Base-by-base conservation (phyloP, 768 basidiomycete genomes). In the Boletus reticulatus region DNA sequence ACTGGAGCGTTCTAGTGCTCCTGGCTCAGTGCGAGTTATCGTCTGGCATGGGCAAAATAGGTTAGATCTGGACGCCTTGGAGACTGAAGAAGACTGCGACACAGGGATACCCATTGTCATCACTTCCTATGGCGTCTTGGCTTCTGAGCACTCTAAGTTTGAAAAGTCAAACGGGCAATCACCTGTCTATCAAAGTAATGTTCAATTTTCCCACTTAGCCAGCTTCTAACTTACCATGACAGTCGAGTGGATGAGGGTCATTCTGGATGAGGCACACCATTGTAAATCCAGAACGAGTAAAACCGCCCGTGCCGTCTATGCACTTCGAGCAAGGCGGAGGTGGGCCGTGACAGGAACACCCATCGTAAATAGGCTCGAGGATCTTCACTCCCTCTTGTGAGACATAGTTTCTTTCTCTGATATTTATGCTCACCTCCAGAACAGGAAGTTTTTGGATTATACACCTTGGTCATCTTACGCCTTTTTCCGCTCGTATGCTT, bases 271-370 rank as follows among this genome's bases (percentile, higher is more conserved):
- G 72, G 96, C 96, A 3, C 96, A 98, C 71, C 84, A 90, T 57
- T 94, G 92, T 76, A 98, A 97, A 73, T 93, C 90, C 13, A 81
- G 95, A 22, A 80, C 81, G 7, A 94, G 92, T 63, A 89, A 90
- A 70, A 92, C 90, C 14, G 92, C 93, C 0, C 89, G 87, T 62
- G 89, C 96, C 8, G 91, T 91, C 43, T 98, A 89, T 67, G 90
- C 90, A 6, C 77, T 98, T 11, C 81, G 78, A 20, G 89, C 89
- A 6, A 78, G 85, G 57, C 76, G 92, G 44, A 80, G 89, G 59
- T 98, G 96, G 96, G 92, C 92, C 4, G 84, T 96, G 29, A 96
- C 93, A 13, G 93, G 93, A 13, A 98, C 96, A 6, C 96, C 96
- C 0, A 98, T 98, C 56, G 92, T 97, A 52, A 98, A 98, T 68